phyloP scores from a whole-genome alignment of 2,329 filamentous ascomycete species.

The Diaporthe sp. region DNA sequence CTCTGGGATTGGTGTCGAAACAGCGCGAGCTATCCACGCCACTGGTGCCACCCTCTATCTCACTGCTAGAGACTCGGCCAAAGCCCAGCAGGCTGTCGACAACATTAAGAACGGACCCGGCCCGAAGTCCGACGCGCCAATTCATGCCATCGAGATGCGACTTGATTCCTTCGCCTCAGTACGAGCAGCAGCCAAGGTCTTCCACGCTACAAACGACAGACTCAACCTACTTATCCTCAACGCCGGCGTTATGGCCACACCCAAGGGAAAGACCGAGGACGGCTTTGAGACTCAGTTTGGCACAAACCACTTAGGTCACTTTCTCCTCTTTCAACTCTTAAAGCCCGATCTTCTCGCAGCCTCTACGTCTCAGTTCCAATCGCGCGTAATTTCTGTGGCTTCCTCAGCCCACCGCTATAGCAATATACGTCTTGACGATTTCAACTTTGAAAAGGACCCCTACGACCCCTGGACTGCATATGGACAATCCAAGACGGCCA shows the following conservation, averaged over 20 bases:
- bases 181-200: constrained; percentile 5
- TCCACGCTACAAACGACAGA: background rate
- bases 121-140: background rate
- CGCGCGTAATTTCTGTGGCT: constrained; percentile 52
- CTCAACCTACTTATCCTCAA: constrained; percentile 1
- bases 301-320: background rate
- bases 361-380: constrained; percentile 46
- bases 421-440: background rate
- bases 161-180: background rate
- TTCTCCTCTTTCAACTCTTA: background rate
- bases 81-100: background rate
- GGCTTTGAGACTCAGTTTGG: constrained; percentile 10
- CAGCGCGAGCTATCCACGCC: too few relatives aligned
- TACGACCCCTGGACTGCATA: background rate
- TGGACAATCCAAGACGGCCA: too few relatives aligned
- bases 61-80: background rate
- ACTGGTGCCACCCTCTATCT: background rate
- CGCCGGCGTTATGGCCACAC: constrained; percentile 1
- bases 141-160: too few relatives aligned
- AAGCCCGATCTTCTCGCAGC: constrained; percentile 44
- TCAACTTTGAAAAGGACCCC: background rate
- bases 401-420: constrained; percentile 48
- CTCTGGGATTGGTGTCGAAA: too few relatives aligned
- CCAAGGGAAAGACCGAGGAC: background rate
- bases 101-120: background rate